Base-by-base conservation (phyloP, 2,329 filamentous ascomycete species). In the Fusarium sp. region DNA sequence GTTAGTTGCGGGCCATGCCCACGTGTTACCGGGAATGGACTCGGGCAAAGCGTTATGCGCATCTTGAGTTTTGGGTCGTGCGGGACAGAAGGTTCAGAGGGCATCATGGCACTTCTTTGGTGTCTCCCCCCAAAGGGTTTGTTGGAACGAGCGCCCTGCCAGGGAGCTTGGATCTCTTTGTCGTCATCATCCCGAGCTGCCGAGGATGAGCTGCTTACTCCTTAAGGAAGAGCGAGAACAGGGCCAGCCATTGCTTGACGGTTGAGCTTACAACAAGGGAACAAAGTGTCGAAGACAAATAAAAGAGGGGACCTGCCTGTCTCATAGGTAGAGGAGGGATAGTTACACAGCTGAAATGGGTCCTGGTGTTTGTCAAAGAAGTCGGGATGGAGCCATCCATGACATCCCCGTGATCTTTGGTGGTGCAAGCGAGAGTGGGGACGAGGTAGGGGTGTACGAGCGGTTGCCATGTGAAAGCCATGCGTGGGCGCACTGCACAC, bases 371-470 rank as follows among this genome's bases (percentile, higher is more conserved):
- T 35, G 40, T 36, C 18, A 33, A 35, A 50, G 29, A 31, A 22
- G 59, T 35, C 18, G 18, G 29, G 22, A 52, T 52, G 27, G 27
- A 52, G 27, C 54, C 20, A 58, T 35, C 22, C 54, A 25, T 60
- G 33, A 33, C 36, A 42, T 54, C 25, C 58, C 59, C 27, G 57
- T 64, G 47, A 27, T 60, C 16, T 31, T 42, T 36, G 35, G 45
- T 22, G 45, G 45, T 10, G 35, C 47, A 52, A 25, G 47, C 29
- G 38, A 63, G 22, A 36, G 54, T 45, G 63, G 29, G 31, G 22
- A 64, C 22, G 45, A 64, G 63, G 52, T 38, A 73, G 66, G 35
- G 63, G 52, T 52, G 38, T 59, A 66, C 59, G 54, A 66, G 27
- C 20, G 22, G 10, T 45, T 38, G 27, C 63, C 50, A 69, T 68